Base-by-base conservation (phyloP, 441 rosid species). In the Gossypium lobatum region DNA sequence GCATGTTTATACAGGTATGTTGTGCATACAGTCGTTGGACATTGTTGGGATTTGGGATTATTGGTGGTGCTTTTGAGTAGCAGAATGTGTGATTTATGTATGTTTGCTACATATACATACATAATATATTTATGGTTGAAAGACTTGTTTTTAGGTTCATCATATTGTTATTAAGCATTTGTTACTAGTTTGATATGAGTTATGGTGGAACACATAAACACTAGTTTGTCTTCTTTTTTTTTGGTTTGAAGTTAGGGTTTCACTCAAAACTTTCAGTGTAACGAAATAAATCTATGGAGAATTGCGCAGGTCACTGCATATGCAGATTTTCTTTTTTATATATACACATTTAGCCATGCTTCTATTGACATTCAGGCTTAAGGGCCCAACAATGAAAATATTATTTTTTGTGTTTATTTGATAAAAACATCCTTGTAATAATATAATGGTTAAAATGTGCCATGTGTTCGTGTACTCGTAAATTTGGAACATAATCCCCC, bases 31-130 rank as follows among this genome's bases (percentile, higher is more conserved):
- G 57, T 73, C 64, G 65, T 69, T 63, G 72, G 79, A 31, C 34
- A n/a, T 74, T 78, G 64, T 74, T 78, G 64, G 81, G 77, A 37
- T 37, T 11, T 20, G 76, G 74, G 63, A 21, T 52, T 52, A 8
- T 21, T 11, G 37, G 37, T 74, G 37, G 20, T 58, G 55, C 45
- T 59, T 66, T 14, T 42, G 55, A 58, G 57, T 70, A 17, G 18
- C 18, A 5, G 57, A 55, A 69, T 66, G 26, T 23, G 54, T 63
- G 66, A 16, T 52, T n/a, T n/a, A 52, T 16, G 20, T 17, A 52
- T 52, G 20, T 50, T 50, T 37, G 42, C 42, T 37, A 37, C 9
- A 37, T 6, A 37, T 37, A 37, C 42, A 37, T 37, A 37, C 42
- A 37, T 37, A 37, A 37, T 37, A 37, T 37, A 37, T 37, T 37